These are phyloP conservation scores for Malbranchea zuffiana DNA, from an alignment of 2,329 filamentous ascomycete genomes.

Conservation along the genomic window DNA sequence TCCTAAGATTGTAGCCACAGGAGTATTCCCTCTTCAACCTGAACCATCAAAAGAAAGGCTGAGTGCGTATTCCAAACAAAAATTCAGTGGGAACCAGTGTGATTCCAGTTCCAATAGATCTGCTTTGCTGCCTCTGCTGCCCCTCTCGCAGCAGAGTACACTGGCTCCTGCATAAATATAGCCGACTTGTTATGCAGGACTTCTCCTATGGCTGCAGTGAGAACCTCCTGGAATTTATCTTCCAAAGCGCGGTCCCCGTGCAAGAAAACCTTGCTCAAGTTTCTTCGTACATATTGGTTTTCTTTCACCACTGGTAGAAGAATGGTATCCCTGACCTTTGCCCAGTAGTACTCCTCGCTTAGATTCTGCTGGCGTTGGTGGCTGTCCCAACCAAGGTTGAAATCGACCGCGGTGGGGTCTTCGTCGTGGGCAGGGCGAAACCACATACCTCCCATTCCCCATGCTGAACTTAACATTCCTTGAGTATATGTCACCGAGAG, in stretches of 20 bases:
- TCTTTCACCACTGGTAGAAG: slow-evolving; percentile 1
- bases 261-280: slow-evolving; percentile 1
- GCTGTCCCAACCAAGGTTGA: neutral
- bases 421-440: neutral
- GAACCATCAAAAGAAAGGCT: no score
- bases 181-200: neutral
- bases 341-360: slow-evolving; percentile 1
- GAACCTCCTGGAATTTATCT: neutral
- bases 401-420: neutral
- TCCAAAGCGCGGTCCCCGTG: slow-evolving; percentile 1
- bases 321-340: slow-evolving; percentile 1
- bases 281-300: slow-evolving; percentile 1
- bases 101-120: slow-evolving; percentile 2
- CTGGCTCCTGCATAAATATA: slow-evolving; percentile 1
- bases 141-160: slow-evolving; percentile 1
- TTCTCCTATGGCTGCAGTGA: neutral
- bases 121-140: slow-evolving; percentile 2
- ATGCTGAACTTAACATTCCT: slow-evolving; percentile 1
- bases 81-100: neutral
- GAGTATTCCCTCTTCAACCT: no score
- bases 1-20: no score
- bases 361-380: neutral
- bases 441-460: slow-evolving; percentile 1
- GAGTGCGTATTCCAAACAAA: no score
- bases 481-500: slow-evolving; percentile 1